Evolutionary conservation across 768 basidiomycete species (phyloP), one percentile per base, ranked within the genome.

Genomic region (Rhodotorula toruloides): DNA sequence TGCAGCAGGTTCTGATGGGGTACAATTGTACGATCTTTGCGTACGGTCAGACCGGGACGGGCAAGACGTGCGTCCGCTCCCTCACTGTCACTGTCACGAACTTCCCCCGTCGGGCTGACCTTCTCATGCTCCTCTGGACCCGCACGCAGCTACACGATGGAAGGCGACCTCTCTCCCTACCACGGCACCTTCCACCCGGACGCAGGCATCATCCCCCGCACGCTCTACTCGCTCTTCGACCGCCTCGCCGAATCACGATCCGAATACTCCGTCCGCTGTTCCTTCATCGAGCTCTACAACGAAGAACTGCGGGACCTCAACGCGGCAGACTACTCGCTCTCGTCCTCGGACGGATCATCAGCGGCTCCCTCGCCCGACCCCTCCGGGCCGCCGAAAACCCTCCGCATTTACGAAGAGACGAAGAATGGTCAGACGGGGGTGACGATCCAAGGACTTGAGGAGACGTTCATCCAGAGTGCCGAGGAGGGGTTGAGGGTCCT

Each of bases 1-100:
- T 99, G 56, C 86, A 90, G 53, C 90, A 99, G 76, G 93, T 97
- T n/a, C 79, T 97, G 44, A 81, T 84, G 77, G 96, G 96, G 10
- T 99, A 96, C 81, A 98, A 98, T 75, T 98, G 94, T 43, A 75
- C 76, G 0, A 81, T 99, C 29, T 97, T 98, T 78, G 93, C 93
- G 8, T 99, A 99, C 76, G 96, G 96, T 3, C 96, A 98, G 77
- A 98, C 96, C 0, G 96, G 96, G 1, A 97, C 96, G 0, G 96
- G 96, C 29, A 99, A 99, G 80, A 98, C 96, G 91, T 96, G 76
- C 73, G 90, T 81, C 54, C 55, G 46, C 31, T 40, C 32, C 29
- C 9, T 40, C 37, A 3, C 6, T 34, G 46, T n/a, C 9, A 1
- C 1, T 21, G n/a, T 53, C 31, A 4, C 21, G 21, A 21, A 42